Conservation (phyloP, 1,139 yeast species). For the Magnusiomyces suaveolens region DNA sequence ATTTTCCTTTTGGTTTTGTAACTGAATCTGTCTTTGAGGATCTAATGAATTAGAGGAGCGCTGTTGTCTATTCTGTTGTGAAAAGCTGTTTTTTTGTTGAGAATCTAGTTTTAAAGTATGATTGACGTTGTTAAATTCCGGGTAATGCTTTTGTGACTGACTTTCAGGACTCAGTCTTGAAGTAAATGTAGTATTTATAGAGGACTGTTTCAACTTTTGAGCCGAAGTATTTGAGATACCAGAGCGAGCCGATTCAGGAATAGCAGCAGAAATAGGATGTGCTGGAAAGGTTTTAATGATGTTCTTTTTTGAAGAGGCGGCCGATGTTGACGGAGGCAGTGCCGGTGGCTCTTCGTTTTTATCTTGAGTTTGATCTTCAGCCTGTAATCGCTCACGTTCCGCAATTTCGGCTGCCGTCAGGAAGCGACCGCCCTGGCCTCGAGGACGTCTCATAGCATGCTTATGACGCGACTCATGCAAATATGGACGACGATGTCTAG, state of each 20-base stretch:
- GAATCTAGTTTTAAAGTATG: background rate
- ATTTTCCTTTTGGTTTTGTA: background rate
- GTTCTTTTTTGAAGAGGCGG: background rate
- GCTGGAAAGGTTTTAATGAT: background rate
- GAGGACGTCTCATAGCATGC: conserved; percentile 98
- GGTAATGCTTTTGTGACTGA: background rate
- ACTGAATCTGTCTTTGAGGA: background rate
- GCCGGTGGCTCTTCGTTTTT: background rate
- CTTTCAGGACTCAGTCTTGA: background rate
- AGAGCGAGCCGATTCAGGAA: background rate
- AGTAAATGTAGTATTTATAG: background rate
- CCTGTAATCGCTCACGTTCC: conserved; percentile 55
- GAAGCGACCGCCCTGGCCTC: conserved; percentile 98
- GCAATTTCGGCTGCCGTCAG: conserved; percentile 95
- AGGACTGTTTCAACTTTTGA: background rate
- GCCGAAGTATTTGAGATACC: background rate
- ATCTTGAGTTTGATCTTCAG: conserved; percentile 18
- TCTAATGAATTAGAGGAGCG: background rate
- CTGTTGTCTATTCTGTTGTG: background rate
- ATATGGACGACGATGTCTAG: conserved; percentile 87
- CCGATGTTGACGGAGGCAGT: background rate
- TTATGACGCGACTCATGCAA: conserved; percentile 95
- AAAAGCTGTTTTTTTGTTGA: background rate
- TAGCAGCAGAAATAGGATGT: background rate
- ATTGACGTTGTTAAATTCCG: background rate